These are phyloP conservation scores for Thoreauomyces humboldtii DNA, from an alignment of 192 early-diverging fungal genomes.

Conservation along the genomic window DNA sequence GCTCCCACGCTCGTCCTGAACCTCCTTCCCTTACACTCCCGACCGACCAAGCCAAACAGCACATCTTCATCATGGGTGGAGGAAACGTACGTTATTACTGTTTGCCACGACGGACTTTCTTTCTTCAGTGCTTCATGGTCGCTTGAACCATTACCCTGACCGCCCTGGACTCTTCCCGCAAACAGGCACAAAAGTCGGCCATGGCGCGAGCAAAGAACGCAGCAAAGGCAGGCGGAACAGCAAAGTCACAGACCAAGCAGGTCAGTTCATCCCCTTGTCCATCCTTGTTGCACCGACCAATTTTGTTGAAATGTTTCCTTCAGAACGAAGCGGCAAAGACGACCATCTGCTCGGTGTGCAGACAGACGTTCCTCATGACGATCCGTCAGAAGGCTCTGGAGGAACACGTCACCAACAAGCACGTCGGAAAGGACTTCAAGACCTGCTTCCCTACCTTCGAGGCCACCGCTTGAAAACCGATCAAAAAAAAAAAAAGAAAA, in stretches of 20 bases:
- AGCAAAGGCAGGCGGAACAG: conserved; percentile 20
- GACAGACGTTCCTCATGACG: conserved; percentile 81
- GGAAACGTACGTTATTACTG: conserved; percentile 5
- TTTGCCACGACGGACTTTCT: neutral
- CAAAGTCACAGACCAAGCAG: conserved; percentile 44
- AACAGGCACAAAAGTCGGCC: conserved; percentile 36
- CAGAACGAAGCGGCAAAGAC: conserved; percentile 80
- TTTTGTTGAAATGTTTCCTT: neutral
- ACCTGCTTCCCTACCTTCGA: conserved; percentile 66
- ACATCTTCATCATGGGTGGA: conserved; percentile 16
- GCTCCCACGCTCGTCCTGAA: no score
- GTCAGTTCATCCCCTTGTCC: conserved; percentile 10
- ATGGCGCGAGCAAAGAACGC: conserved; percentile 29
- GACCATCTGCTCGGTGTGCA: conserved; percentile 74
- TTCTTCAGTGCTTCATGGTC: neutral
- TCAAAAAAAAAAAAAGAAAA: no score
- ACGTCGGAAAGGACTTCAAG: conserved; percentile 69
- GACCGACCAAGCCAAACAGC: no score
- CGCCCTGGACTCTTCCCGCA: neutral
- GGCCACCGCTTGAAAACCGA: conserved; percentile 1
- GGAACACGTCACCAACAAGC: conserved; percentile 51
- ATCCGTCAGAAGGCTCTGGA: conserved; percentile 58
- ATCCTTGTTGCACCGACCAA: neutral
- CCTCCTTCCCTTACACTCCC: no score
- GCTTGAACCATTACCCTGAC: neutral